Conservation (phyloP, 257 asterid species). For the Ophiorrhiza pumila region DNA sequence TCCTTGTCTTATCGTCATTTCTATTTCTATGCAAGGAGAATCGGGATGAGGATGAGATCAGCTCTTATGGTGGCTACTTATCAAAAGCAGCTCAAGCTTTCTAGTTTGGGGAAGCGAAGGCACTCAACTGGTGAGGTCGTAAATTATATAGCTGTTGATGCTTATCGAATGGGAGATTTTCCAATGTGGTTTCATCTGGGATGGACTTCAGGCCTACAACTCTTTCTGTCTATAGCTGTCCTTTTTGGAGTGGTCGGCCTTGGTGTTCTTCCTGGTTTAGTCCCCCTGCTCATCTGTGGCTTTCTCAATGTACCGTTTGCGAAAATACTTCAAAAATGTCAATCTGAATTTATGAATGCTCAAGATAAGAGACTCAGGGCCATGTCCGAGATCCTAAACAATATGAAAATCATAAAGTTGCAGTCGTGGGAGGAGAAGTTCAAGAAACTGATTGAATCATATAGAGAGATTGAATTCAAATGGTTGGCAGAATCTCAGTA, state of each 20-base stretch:
- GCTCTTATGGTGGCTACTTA: slow-evolving; percentile 67
- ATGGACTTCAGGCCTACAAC: slow-evolving; percentile 49
- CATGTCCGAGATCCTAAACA: slow-evolving; percentile 67
- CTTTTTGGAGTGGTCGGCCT: slow-evolving; percentile 55
- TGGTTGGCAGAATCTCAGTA: slow-evolving; percentile 57
- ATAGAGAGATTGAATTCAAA: slow-evolving; percentile 50
- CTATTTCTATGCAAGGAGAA: slow-evolving; percentile 50
- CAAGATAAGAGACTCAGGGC: slow-evolving; percentile 68
- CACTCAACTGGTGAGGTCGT: slow-evolving; percentile 73
- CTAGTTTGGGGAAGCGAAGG: slow-evolving; percentile 46
- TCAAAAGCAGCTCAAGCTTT: slow-evolving; percentile 60
- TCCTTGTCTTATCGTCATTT: slow-evolving; percentile 57
- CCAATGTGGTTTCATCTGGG: slow-evolving; percentile 57
- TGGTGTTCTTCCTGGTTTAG: slow-evolving; percentile 67
- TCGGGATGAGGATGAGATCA: slow-evolving; percentile 72
- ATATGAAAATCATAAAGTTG: slow-evolving; percentile 70
- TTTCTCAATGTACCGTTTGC: slow-evolving; percentile 64
- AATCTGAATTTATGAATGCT: slow-evolving; percentile 52
- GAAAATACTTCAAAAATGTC: slow-evolving; percentile 58
- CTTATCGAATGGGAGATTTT: slow-evolving; percentile 74
- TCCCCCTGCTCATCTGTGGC: slow-evolving; percentile 53
- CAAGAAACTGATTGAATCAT: slow-evolving; percentile 45
- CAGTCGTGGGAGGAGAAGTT: slow-evolving; percentile 80
- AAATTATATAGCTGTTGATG: slow-evolving; percentile 72
- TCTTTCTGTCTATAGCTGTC: slow-evolving; percentile 37